Evolutionary conservation across 306 rosid species (phyloP), one percentile per base, ranked within the genome.

Genomic region (Betula pendula): DNA sequence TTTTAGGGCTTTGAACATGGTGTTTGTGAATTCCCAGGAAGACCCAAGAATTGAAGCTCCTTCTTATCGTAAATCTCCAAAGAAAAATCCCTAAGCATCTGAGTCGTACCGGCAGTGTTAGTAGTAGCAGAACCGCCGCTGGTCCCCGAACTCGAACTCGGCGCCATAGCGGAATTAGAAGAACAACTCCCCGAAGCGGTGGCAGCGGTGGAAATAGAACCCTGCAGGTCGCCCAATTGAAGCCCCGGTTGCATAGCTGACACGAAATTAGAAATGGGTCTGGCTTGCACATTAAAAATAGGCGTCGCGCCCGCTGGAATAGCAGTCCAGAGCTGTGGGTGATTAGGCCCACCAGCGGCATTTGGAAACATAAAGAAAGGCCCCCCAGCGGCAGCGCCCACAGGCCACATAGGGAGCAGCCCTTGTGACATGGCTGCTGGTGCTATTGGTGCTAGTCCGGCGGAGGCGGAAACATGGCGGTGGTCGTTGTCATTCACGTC

Each of bases 241-340:
- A 85, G 83, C 31, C 68, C 42, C 1, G 79, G 77, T 66, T 76
- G 89, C 74, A 87, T 62, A 0, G 92, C 84, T 11, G 96, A 74
- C 38, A 91, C 89, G 66, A 91, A 87, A 24, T 79, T 86, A 11
- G 98, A 84, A 47, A 93, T 81, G 53, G 97, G 97, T 78, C 92
- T 77, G 0, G 83, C 78, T 78, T 85, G 93, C 0, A 87, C 79
- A 49, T 84, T 87, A 24, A 84, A 86, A 72, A 86, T 78, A 1
- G 87, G 87, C 6, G 88, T 65, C 5, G 85, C 82, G 1, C 63
- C 58, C 1, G 84, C 88, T 25, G 93, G 94, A 60, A 92, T 82
- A 7, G 93, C 97, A n/a, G n/a, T n/a, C 97, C 97, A 93, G 14
- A 84, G 81, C 43, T 92, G 96, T 24, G 89, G 77, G 13, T 85